Conservation (phyloP, 2,329 filamentous ascomycete species). For the Gaeumannomyces sp. region DNA sequence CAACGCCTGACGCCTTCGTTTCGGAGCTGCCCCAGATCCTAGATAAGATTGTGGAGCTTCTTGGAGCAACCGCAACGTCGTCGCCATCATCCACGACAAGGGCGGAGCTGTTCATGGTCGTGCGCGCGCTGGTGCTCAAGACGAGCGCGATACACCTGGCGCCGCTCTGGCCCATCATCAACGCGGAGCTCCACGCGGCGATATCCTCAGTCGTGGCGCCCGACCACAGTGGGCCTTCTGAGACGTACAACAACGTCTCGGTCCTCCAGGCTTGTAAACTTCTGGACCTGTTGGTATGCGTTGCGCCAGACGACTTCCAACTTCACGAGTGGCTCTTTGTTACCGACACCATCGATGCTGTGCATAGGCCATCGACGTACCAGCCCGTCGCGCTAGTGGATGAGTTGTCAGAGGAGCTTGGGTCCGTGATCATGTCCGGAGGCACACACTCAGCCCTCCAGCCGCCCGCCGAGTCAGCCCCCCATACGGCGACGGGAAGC, state of each 20-base stretch:
- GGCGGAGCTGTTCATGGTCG: conserved; percentile 82
- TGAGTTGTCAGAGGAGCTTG: conserved; percentile 72
- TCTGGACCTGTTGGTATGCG: conserved; percentile 77
- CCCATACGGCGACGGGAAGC: conserved; percentile 29
- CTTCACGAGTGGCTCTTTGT: conserved; percentile 98
- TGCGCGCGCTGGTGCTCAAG: conserved; percentile 74
- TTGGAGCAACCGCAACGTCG: conserved; percentile 76
- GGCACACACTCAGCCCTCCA: conserved; percentile 13
- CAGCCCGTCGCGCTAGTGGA: conserved; percentile 73
- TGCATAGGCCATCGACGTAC: conserved; percentile 70
- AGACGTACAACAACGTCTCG: conserved; percentile 70
- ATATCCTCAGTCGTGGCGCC: conserved; percentile 68
- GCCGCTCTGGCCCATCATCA: conserved; percentile 84
- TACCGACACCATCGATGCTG: conserved; percentile 92
- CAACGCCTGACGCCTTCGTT: conserved; percentile 72
- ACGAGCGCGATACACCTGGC: conserved; percentile 75
- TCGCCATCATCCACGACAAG: conserved; percentile 87
- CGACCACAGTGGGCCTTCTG: conserved; percentile 55
- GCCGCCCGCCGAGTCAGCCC: conserved; percentile 27
- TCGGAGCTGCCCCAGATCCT: conserved; percentile 66
- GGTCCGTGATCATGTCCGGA: conserved; percentile 33
- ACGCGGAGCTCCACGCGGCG: conserved; percentile 74
- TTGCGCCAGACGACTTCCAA: conserved; percentile 92
- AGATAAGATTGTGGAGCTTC: conserved; percentile 80
- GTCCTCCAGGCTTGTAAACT: conserved; percentile 91